phyloP scores from a whole-genome alignment of 2,329 filamentous ascomycete species.

The Trichoderma brevicompactum region DNA sequence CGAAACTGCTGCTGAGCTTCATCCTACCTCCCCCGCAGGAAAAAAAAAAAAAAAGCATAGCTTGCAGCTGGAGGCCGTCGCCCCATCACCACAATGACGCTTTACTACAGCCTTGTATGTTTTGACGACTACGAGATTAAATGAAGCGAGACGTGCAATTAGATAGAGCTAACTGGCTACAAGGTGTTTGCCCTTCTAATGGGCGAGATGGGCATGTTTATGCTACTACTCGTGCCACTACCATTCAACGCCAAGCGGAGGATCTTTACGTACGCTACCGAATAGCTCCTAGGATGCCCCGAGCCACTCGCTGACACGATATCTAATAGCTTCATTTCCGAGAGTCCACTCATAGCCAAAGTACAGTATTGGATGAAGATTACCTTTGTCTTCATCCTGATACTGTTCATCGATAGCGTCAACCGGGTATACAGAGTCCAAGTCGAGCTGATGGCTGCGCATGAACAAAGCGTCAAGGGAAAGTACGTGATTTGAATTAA shows the following conservation, averaged over 20 bases:
- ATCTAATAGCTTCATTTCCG: constrained; percentile 81
- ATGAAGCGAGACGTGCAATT: not conserved
- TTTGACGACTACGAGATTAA: not conserved
- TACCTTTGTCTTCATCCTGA: constrained; percentile 97
- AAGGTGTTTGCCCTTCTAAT: constrained; percentile 85
- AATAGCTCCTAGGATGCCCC: not conserved
- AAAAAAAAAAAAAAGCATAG: constrained; percentile 5
- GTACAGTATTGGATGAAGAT: constrained; percentile 98
- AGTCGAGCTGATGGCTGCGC: constrained; percentile 76
- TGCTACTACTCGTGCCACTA: constrained; percentile 81
- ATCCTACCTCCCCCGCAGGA: not conserved
- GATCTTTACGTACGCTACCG: constrained; percentile 69
- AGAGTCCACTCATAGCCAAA: constrained; percentile 82
- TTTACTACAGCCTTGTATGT: constrained; percentile 61
- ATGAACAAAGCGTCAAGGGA: constrained; percentile 57
- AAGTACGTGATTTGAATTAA: constrained; percentile 47
- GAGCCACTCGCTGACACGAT: not conserved
- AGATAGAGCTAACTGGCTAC: constrained; percentile 44
- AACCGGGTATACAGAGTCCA: constrained; percentile 96
- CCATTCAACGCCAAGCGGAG: constrained; percentile 84
- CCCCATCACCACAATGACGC: constrained; percentile 54
- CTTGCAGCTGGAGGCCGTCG: constrained; percentile 10
- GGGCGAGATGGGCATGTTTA: constrained; percentile 81
- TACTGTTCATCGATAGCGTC: constrained; percentile 97
- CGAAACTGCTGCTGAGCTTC: not conserved